These are phyloP conservation scores for Eimeria praecox DNA, from an alignment of 169 alveolate genomes.

Conservation along the genomic window DNA sequence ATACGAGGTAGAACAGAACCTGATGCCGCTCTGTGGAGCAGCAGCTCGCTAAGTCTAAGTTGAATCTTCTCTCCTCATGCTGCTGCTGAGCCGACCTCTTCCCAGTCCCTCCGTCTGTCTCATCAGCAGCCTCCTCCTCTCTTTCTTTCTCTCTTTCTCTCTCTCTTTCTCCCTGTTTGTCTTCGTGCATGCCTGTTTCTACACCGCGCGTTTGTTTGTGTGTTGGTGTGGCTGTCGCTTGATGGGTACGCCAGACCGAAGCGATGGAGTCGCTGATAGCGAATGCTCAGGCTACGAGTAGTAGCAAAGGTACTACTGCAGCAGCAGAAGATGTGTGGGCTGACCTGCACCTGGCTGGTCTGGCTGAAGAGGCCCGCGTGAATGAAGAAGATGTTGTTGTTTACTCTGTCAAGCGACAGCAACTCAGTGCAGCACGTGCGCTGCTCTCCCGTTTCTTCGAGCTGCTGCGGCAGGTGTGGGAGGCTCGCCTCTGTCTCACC, in stretches of 20 bases:
- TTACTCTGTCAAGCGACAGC: conserved; percentile 27
- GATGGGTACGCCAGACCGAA: not conserved
- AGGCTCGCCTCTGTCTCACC: conserved; percentile 63
- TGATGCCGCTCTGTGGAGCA: not conserved
- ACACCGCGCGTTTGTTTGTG: not conserved
- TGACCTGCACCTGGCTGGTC: conserved; percentile 46
- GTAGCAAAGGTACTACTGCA: not conserved
- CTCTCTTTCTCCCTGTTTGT: not conserved
- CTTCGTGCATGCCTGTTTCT: not conserved
- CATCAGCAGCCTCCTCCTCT: not conserved
- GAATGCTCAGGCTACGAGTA: not conserved
- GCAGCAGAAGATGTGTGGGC: conserved; percentile 2
- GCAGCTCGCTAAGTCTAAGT: not conserved
- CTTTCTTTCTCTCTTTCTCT: not conserved
- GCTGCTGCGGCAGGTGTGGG: conserved; percentile 64
- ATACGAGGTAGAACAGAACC: not conserved
- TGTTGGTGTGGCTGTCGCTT: not conserved
- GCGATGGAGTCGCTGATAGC: not conserved
- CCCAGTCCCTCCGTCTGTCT: not conserved
- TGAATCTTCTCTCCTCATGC: not conserved
- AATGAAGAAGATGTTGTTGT: conserved; percentile 48
- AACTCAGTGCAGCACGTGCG: not conserved
- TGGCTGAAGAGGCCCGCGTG: conserved; percentile 12
- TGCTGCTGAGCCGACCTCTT: not conserved
- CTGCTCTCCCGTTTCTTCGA: conserved; percentile 1